A percentile compares a stretch with the other conserved stretches of the same genome.
Conservation (phyloP, 371 early-diverging fungal species). For the Entomophthora muscae region DNA sequence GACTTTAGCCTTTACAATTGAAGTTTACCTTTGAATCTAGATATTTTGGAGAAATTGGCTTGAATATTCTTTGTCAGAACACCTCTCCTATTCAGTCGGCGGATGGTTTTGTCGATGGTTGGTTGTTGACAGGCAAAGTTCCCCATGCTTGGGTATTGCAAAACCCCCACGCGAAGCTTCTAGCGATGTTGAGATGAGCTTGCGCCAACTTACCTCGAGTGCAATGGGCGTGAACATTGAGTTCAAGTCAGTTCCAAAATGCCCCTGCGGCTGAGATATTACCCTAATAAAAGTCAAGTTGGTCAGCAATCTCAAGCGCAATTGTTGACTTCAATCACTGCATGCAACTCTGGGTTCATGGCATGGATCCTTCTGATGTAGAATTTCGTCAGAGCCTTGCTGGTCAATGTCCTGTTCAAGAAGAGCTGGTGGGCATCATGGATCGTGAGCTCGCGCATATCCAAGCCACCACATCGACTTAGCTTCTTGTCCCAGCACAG, state of each 20-base stretch:
- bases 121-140: neutral
- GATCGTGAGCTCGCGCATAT: neutral
- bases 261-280: neutral
- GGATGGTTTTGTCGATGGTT: neutral
- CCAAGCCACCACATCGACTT: neutral
- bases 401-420: neutral
- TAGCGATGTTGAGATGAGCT: neutral
- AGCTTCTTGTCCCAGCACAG: no score
- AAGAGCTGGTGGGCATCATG: neutral
- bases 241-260: neutral
- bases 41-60: neutral
- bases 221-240: neutral
- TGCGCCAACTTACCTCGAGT: neutral
- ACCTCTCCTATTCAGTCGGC: neutral
- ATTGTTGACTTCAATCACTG: slow-evolving; percentile 11
- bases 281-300: neutral
- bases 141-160: neutral
- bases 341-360: slow-evolving; percentile 10
- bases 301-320: slow-evolving; percentile 8
- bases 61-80: neutral
- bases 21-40: neutral
- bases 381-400: slow-evolving; percentile 2
- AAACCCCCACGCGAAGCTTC: neutral
- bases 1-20: neutral
- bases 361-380: slow-evolving; percentile 10